Conservation (phyloP, 345 rosid species). For the Brassica carinata region DNA sequence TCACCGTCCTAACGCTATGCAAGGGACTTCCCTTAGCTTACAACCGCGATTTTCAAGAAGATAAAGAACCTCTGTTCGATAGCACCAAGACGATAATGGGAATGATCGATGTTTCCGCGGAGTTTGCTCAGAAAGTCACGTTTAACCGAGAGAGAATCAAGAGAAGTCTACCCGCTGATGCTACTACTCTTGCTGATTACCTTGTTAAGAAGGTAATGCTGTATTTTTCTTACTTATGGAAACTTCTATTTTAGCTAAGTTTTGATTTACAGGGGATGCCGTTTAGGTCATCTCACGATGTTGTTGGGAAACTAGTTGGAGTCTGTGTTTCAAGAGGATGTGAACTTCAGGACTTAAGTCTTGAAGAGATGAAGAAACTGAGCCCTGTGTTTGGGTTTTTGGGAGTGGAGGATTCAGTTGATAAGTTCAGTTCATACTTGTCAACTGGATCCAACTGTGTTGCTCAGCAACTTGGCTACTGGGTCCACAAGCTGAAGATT, state of each 20-base stretch:
- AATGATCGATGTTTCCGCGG: constrained; percentile 94
- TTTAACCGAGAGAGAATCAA: constrained; percentile 68
- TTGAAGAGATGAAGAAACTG: constrained; percentile 68
- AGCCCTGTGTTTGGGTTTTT: constrained; percentile 63
- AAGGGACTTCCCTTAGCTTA: constrained; percentile 98
- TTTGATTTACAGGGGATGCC: constrained; percentile 60
- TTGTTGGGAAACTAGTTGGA: constrained; percentile 86
- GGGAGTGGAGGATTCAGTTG: constrained; percentile 77
- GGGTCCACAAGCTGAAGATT: constrained; percentile 59
- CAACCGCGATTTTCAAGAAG: constrained; percentile 98
- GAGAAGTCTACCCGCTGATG: constrained; percentile 86
- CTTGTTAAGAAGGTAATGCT: constrained; percentile 74
- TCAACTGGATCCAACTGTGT: constrained; percentile 76
- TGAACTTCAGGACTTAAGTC: constrained; percentile 69
- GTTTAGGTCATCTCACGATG: constrained; percentile 91
- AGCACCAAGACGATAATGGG: constrained; percentile 80
- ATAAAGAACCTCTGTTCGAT: constrained; percentile 89
- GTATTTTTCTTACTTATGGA: neutral
- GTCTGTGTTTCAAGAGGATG: constrained; percentile 74
- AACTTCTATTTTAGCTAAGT: too few species aligned
- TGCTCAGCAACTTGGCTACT: constrained; percentile 60
- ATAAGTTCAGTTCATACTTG: constrained; percentile 76
- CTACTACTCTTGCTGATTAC: constrained; percentile 96
- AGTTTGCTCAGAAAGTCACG: constrained; percentile 82
- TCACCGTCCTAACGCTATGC: constrained; percentile 82